A percentile compares a stretch with the other conserved stretches of the same genome.
Evolutionary conservation across 495 filamentous ascomycete species (phyloP).

Genomic region (Venustampulla echinocandica): DNA sequence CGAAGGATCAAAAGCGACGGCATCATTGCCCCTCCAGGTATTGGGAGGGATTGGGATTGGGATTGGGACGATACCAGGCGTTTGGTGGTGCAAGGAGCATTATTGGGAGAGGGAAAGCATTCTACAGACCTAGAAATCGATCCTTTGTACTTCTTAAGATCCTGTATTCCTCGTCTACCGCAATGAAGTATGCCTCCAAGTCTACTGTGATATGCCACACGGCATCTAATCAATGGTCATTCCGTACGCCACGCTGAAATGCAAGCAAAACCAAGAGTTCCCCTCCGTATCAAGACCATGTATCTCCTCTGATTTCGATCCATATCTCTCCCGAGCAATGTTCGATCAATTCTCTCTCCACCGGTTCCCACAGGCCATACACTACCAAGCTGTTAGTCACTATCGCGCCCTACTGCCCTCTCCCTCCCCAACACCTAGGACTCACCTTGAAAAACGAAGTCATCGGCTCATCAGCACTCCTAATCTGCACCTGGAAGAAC

Average conservation of each 20-base stretch:
- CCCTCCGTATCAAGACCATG: not conserved
- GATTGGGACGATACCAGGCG: constrained; percentile 12
- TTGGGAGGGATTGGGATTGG: not conserved
- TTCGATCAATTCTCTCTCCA: constrained; percentile 44
- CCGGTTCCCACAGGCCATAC: constrained; percentile 46
- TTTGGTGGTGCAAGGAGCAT: constrained; percentile 2
- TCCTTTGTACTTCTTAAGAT: too few species aligned
- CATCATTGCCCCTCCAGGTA: too few species aligned
- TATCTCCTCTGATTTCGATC: not conserved
- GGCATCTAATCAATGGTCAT: too few species aligned
- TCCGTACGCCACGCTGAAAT: constrained; percentile 21
- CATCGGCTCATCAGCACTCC: constrained; percentile 97
- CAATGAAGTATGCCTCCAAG: not conserved
- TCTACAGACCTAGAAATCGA: not conserved
- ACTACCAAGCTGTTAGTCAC: constrained; percentile 29
- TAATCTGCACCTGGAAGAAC: constrained; percentile 94
- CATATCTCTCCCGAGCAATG: not conserved
- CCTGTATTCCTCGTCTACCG: too few species aligned
- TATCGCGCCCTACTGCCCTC: constrained; percentile 21
- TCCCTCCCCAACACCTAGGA: not conserved
- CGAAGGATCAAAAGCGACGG: too few species aligned
- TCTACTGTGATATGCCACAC: not conserved
- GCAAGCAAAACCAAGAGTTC: constrained; percentile 11
- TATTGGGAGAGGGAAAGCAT: not conserved
- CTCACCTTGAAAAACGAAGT: constrained; percentile 84